Evolutionary conservation across 2,329 filamentous ascomycete species (phyloP), one percentile per base, ranked within the genome.

Genomic region (Leptographium flavum): DNA sequence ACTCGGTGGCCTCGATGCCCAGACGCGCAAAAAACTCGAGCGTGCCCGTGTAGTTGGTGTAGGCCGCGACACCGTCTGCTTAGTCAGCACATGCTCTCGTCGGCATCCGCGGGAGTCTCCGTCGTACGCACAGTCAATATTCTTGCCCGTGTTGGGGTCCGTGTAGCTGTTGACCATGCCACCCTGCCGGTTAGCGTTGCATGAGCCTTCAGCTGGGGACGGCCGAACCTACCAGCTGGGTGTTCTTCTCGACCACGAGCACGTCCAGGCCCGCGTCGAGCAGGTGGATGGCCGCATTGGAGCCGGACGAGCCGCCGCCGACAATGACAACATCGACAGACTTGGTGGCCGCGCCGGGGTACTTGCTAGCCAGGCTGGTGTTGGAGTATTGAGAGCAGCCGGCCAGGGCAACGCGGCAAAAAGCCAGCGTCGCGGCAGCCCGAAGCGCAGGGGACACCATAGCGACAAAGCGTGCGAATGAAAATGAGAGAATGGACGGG

Each of bases 161-260:
- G 54, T 58, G 51, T 68, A 73, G 10, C 67, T 72, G 21, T 69
- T 57, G 6, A 67, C 65, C 49, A 73, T 68, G 3, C 71, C 70
- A 17, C 71, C 71, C 49, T 28, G 27, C 27, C 8, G 2, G 27
- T 28, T 71, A 52, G 9, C 5, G 33, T 5, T 3, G 8, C 19
- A 13, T 13, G 11, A 25, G 40, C n/a, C 22, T 32, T 25, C 25
- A 30, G n/a, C 13, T n/a, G 14, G 3, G 25, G 10, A 3, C 9
- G 8, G n/a, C 4, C 17, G n/a, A 19, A 44, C 56, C 30, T 53
- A 64, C 62, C 32, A 65, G 47, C 13, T 48, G 52, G 5, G 42
- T 46, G 37, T 57, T 48, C 51, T 60, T 59, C 53, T 65, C 61
- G n/a, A 65, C 53, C n/a, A 65, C 30, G 11, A 59, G 51, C 15